A percentile compares a stretch with the other conserved stretches of the same genome.
phyloP scores from a whole-genome alignment of 2,329 filamentous ascomycete genomes.

The Stagonosporopsis cucurbitacearum region DNA sequence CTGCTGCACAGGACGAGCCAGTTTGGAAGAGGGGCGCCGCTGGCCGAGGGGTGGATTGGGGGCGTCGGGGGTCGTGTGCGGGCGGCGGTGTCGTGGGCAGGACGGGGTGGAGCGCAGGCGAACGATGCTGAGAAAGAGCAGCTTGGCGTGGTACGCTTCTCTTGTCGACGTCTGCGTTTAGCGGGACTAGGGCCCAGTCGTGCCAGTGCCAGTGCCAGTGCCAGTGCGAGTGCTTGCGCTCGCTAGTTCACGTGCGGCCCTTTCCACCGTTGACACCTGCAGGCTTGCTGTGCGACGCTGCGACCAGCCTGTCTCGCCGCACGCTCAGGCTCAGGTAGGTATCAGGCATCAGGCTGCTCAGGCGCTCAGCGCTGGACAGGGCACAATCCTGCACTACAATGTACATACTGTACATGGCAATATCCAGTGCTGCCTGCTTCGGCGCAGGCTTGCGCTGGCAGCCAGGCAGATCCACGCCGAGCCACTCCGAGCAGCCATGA shows the following conservation, averaged over 20 bases:
- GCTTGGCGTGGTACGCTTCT: conserved; percentile 1
- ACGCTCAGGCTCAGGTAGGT: conserved; percentile 1
- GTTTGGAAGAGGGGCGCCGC: conserved; percentile 51
- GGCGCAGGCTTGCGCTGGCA: conserved; percentile 5
- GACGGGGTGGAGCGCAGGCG: conserved; percentile 11
- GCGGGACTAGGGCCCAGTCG: not conserved
- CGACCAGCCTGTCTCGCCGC: not conserved
- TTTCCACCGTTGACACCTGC: not conserved
- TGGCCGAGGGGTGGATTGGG: conserved; percentile 29
- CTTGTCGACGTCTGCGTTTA: conserved; percentile 11
- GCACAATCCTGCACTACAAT: too few species aligned
- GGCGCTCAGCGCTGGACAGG: too few species aligned
- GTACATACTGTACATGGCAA: too few species aligned
- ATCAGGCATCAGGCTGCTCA: too few species aligned
- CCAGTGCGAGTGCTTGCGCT: not conserved
- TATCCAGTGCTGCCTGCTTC: not conserved
- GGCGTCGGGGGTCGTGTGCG: conserved; percentile 28
- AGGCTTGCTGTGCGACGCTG: not conserved
- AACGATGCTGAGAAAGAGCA: conserved; percentile 16
- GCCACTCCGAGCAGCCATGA: conserved; percentile 17
- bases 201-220: too few species aligned
- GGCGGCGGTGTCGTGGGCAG: conserved; percentile 19
- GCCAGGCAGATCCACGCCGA: conserved; percentile 17
- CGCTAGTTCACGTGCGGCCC: conserved; percentile 1
- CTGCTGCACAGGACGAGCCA: conserved; percentile 53